Evolutionary conservation across 2,329 filamentous ascomycete species (phyloP).

Genomic region (Apiospora kogelbergensis): DNA sequence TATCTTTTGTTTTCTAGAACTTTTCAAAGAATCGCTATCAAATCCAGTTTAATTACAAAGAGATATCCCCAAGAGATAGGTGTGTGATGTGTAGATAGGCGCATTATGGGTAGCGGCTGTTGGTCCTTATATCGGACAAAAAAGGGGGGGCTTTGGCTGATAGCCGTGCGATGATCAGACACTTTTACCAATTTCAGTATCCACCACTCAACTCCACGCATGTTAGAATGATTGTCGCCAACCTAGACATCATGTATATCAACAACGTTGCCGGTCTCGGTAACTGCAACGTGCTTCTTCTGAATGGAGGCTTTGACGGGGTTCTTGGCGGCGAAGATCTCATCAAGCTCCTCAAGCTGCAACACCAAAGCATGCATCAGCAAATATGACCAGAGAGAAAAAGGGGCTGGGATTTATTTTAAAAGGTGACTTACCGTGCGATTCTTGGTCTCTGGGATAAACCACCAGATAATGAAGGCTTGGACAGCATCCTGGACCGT

Average conservation of each 20-base stretch:
- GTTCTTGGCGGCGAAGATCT: slow-evolving; percentile 40
- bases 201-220: background rate
- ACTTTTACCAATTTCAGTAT: background rate
- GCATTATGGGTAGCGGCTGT: background rate
- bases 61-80: background rate
- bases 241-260: slow-evolving; percentile 18
- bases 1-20: background rate
- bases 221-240: background rate
- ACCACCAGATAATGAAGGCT: slow-evolving; percentile 42
- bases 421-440: slow-evolving; percentile 32
- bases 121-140: background rate
- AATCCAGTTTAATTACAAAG: background rate
- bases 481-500: slow-evolving; percentile 41
- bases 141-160: background rate
- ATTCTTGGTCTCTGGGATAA: slow-evolving; percentile 48
- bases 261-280: slow-evolving; percentile 23
- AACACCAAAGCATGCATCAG: background rate
- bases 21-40: background rate
- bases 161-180: background rate
- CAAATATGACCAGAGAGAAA: background rate
- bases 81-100: background rate
- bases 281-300: slow-evolving; percentile 35
- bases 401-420: no score
- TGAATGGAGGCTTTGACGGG: slow-evolving; percentile 40
- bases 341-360: slow-evolving; percentile 47